Conservation (phyloP, 2,329 filamentous ascomycete species). For the Nigrospora sphaerica region DNA sequence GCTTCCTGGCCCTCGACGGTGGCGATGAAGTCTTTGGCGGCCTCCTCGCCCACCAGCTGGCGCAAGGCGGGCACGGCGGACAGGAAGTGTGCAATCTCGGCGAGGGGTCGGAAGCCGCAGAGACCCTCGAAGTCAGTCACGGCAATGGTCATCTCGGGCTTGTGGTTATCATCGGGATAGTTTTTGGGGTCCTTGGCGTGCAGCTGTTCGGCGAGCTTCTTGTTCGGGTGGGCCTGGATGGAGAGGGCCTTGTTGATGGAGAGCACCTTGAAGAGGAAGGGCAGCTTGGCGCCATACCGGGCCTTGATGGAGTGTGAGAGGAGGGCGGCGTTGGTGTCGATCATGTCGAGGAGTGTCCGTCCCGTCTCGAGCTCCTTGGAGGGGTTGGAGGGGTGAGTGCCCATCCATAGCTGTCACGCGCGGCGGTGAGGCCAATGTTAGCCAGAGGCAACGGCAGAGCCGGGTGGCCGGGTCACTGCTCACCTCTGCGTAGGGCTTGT, state of each 20-base stretch:
- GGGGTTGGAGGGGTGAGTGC: constrained; percentile 91
- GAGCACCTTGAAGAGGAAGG: constrained; percentile 96
- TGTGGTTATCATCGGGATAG: constrained; percentile 99
- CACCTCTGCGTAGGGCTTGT: constrained; percentile 93
- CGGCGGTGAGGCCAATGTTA: constrained; percentile 5
- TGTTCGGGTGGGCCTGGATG: constrained; percentile 95
- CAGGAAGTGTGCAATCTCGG: constrained; percentile 77
- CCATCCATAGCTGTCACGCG: constrained; percentile 82
- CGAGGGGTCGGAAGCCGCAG: constrained; percentile 86
- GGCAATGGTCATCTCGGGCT: constrained; percentile 98
- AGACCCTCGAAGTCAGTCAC: constrained; percentile 94
- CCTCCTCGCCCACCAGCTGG: constrained; percentile 58
- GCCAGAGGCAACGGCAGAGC: too few species aligned
- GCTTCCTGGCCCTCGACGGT: constrained; percentile 46
- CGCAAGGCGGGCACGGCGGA: constrained; percentile 54
- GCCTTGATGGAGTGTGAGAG: constrained; percentile 67
- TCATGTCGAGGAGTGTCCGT: constrained; percentile 77
- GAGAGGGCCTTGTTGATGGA: constrained; percentile 94
- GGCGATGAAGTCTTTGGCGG: constrained; percentile 47
- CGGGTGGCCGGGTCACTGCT: constrained; percentile 4
- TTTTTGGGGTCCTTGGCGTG: constrained; percentile 84
- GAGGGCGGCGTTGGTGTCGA: constrained; percentile 78
- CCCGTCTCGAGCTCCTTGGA: constrained; percentile 83
- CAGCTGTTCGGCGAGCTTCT: constrained; percentile 83
- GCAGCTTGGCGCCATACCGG: constrained; percentile 74